Conservation (phyloP, 1,284 basidiomycete genomes). For the Waitea zeae region DNA sequence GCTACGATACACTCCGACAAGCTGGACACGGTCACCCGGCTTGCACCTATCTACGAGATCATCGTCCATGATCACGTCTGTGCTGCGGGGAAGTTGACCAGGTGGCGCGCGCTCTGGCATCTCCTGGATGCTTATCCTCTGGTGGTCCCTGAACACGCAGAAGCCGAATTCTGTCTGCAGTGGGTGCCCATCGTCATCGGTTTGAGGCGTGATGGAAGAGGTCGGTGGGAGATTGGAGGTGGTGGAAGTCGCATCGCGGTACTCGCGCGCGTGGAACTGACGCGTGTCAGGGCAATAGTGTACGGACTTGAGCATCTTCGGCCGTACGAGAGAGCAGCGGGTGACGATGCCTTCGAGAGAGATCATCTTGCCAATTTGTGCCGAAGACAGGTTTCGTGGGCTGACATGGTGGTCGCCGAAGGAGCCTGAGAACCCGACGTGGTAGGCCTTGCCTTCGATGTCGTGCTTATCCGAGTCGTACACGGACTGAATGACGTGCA, state of each 20-base stretch:
- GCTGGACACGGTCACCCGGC: conserved; percentile 93
- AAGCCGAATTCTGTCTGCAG: conserved; percentile 90
- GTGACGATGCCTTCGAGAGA: conserved; percentile 97
- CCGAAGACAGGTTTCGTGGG: conserved; percentile 79
- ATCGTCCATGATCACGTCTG: conserved; percentile 92
- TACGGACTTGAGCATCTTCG: conserved; percentile 94
- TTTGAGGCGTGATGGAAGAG: conserved; percentile 81
- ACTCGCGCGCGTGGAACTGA: conserved; percentile 78
- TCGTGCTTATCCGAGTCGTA: conserved; percentile 76
- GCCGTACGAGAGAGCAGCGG: conserved; percentile 92
- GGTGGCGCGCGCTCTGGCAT: conserved; percentile 98
- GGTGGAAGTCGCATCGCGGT: conserved; percentile 86
- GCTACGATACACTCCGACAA: conserved; percentile 92
- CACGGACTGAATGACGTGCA: conserved; percentile 57
- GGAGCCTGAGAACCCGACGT: conserved; percentile 92
- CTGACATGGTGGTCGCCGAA: conserved; percentile 98
- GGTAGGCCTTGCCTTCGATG: conserved; percentile 62
- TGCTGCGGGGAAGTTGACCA: conserved; percentile 89
- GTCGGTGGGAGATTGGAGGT: conserved; percentile 79
- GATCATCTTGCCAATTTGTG: conserved; percentile 91
- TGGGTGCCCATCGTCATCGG: conserved; percentile 77
- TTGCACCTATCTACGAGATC: conserved; percentile 97
- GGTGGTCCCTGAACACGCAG: conserved; percentile 90
- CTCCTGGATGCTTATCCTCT: conserved; percentile 96
- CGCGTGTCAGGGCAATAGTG: conserved; percentile 86